Evolutionary conservation across 23 red algal species (phyloP).

Genomic region (Gracilaria caudata): DNA sequence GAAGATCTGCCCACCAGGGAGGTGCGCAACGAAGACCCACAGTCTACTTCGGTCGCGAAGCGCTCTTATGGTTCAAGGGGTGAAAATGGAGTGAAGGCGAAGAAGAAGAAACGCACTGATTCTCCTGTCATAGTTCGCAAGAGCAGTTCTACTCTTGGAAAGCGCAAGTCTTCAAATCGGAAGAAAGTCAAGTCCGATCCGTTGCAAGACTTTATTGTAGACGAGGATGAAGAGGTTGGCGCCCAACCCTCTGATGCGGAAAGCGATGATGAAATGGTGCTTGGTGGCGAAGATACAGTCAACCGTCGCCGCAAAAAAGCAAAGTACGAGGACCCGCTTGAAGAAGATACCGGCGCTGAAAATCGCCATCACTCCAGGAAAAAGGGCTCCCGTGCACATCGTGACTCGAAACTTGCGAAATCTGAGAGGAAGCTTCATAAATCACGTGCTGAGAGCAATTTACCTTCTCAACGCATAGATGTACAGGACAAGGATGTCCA

Average conservation of each 20-base stretch:
- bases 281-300: not conserved
- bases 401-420: not conserved
- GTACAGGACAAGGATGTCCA: not conserved
- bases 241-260: not conserved
- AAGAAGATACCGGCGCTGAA: not conserved
- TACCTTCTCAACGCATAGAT: constrained; percentile 7
- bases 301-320: not conserved
- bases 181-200: constrained; percentile 2
- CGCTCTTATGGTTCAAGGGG: not conserved
- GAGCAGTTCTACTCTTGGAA: not conserved
- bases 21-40: not conserved
- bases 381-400: not conserved
- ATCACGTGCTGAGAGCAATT: not conserved
- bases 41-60: not conserved
- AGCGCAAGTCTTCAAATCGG: constrained; percentile 19
- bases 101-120: not conserved
- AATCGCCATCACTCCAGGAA: not conserved
- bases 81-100: not conserved
- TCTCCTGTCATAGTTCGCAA: not conserved
- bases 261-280: not conserved
- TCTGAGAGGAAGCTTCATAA: not conserved
- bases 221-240: not conserved
- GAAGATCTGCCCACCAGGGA: no score
- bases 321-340: not conserved
- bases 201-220: constrained; percentile 16